Conservation (phyloP, 2,329 filamentous ascomycete genomes). For the Fusarium fujikuroi region DNA sequence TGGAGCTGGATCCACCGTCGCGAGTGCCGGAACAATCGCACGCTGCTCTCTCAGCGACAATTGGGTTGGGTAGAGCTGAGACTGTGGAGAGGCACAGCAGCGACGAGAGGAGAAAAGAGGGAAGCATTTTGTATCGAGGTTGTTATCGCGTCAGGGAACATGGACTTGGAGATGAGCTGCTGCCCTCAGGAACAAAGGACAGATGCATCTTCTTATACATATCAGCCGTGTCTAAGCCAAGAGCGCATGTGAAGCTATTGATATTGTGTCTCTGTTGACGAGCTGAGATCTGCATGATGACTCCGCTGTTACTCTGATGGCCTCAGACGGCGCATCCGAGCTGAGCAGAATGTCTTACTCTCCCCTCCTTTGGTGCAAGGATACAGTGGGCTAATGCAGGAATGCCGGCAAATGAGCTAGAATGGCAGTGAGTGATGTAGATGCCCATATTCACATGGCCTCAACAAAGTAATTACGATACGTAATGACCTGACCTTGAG, state of each 20-base stretch:
- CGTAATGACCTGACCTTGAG: background rate
- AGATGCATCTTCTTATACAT: conserved; percentile 6
- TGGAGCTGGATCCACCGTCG: conserved; percentile 21
- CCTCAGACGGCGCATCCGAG: conserved; percentile 8
- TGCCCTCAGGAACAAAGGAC: rapidly evolving
- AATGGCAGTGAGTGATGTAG: background rate
- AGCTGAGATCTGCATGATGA: conserved; percentile 8
- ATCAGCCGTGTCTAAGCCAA: background rate
- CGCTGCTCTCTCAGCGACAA: background rate
- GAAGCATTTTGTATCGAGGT: conserved; percentile 22
- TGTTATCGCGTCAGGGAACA: background rate
- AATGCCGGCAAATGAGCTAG: background rate
- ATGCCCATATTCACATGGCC: background rate
- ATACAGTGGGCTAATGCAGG: conserved; percentile 3
- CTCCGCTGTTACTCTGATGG: background rate
- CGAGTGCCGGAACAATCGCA: conserved; percentile 42
- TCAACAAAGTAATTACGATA: background rate
- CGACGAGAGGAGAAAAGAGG: conserved; percentile 23
- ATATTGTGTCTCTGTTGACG: background rate
- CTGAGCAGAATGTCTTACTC: conserved; percentile 15
- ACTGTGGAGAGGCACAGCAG: conserved; percentile 28
- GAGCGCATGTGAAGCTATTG: background rate
- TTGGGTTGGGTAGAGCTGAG: conserved; percentile 24
- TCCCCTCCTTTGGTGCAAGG: background rate
- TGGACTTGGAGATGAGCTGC: background rate